These are phyloP conservation scores for Puccinellia tenuiflora DNA, from an alignment of 176 grass and related monocot genomes.

Conservation along the genomic window DNA sequence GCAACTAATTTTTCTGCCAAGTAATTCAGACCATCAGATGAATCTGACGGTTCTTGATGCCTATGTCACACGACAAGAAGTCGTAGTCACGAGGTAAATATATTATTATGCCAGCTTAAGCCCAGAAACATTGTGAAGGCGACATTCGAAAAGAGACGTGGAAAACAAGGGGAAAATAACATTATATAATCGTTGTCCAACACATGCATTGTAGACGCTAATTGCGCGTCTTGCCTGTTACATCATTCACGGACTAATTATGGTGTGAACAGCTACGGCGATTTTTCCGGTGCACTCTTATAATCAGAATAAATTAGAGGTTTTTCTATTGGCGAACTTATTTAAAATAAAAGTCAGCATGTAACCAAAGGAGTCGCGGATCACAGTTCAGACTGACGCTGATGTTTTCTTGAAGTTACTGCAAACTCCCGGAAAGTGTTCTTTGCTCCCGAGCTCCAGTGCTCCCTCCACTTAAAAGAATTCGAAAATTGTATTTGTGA, in stretches of 20 bases:
- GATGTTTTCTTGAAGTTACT: background rate
- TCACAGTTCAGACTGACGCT: background rate
- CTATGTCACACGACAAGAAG: background rate
- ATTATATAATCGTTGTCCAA: background rate
- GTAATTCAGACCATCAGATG: background rate
- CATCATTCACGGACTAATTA: background rate
- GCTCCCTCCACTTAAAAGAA: too few relatives aligned
- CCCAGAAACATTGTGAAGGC: background rate
- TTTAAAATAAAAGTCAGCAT: background rate
- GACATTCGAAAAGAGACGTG: background rate
- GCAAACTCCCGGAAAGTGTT: too few relatives aligned
- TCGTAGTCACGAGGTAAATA: background rate
- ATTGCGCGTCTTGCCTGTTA: constrained; percentile 5
- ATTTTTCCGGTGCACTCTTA: background rate
- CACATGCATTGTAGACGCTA: background rate
- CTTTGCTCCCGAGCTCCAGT: too few relatives aligned
- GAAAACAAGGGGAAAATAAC: background rate
- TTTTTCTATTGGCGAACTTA: background rate
- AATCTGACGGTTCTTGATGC: background rate
- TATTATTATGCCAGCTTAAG: background rate
- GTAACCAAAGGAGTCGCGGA: background rate
- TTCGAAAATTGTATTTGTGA: too few relatives aligned
- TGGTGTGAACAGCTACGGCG: background rate
- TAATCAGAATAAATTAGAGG: background rate
- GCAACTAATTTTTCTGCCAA: background rate